Evolutionary conservation across 306 rosid species (phyloP).

Genomic region (Quercus glauca): DNA sequence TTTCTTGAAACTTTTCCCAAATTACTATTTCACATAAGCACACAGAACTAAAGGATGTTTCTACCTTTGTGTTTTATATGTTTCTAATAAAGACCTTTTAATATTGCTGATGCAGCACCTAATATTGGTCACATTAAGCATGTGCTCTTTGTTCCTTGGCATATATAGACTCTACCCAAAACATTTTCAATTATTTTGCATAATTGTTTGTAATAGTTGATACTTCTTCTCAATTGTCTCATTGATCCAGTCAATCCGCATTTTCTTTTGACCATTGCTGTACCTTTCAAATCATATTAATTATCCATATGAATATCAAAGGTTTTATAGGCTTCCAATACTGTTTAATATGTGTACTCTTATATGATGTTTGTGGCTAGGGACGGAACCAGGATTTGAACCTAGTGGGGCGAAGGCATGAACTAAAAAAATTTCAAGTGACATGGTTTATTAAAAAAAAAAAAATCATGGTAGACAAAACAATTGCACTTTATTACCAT

Average conservation of each 20-base stretch:
- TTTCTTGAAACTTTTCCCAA: neutral
- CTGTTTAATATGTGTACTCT: neutral
- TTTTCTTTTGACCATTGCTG: neutral
- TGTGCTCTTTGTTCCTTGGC: neutral
- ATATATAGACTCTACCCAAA: neutral
- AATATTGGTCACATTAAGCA: neutral
- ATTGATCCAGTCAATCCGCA: neutral
- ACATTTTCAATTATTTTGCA: neutral
- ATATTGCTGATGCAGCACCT: neutral
- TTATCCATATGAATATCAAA: neutral
- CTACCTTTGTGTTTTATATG: neutral
- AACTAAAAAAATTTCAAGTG: too few relatives aligned
- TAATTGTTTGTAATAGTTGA: neutral
- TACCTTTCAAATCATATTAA: neutral
- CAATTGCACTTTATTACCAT: too few relatives aligned
- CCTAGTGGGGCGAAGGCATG: too few relatives aligned
- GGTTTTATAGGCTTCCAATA: neutral
- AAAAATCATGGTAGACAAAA: too few relatives aligned
- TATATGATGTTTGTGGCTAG: neutral
- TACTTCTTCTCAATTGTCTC: neutral
- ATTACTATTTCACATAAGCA: neutral
- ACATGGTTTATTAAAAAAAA: too few relatives aligned
- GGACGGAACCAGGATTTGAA: too few relatives aligned
- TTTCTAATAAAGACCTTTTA: neutral
- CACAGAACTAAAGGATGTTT: neutral